These are phyloP conservation scores for Aspergillus versicolor DNA, from an alignment of 2,329 filamentous ascomycete species.

Conservation along the genomic window DNA sequence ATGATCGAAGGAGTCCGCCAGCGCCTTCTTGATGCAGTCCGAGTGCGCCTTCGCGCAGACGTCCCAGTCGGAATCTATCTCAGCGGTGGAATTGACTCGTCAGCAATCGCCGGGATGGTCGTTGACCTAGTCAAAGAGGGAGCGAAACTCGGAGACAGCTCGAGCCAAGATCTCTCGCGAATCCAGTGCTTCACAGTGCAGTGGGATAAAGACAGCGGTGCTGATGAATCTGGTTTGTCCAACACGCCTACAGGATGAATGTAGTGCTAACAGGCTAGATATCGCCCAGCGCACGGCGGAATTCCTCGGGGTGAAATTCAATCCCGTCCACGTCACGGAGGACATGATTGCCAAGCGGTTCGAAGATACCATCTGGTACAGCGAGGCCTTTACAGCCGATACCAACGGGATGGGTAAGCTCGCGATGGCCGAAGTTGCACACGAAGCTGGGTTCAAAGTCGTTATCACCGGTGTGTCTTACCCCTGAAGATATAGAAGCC, in stretches of 20 bases:
- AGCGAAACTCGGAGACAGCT: slow-evolving; percentile 47
- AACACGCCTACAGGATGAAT: neutral
- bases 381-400: slow-evolving; percentile 48
- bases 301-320: slow-evolving; percentile 47
- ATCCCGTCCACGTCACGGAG: slow-evolving; percentile 47
- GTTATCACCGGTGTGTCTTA: slow-evolving; percentile 46
- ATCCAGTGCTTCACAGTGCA: slow-evolving; percentile 53
- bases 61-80: slow-evolving; percentile 59
- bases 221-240: slow-evolving; percentile 49
- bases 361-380: slow-evolving; percentile 47
- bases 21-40: slow-evolving; percentile 52
- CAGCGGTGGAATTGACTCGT: slow-evolving; percentile 59
- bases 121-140: slow-evolving; percentile 50
- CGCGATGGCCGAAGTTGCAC: slow-evolving; percentile 47
- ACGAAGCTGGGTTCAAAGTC: slow-evolving; percentile 51
- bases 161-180: slow-evolving; percentile 31
- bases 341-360: slow-evolving; percentile 44
- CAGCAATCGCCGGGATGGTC: slow-evolving; percentile 57
- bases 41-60: slow-evolving; percentile 57
- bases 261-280: slow-evolving; percentile 17
- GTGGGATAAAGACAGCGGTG: slow-evolving; percentile 50
- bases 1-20: slow-evolving; percentile 53
- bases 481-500: neutral
- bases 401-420: slow-evolving; percentile 55
- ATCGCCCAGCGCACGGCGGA: slow-evolving; percentile 50